Percentiles rank a stretch among this genome's conserved stretches.
phyloP scores from a whole-genome alignment of 805 yeast genomes.

The Phaffomyces antillensis region DNA sequence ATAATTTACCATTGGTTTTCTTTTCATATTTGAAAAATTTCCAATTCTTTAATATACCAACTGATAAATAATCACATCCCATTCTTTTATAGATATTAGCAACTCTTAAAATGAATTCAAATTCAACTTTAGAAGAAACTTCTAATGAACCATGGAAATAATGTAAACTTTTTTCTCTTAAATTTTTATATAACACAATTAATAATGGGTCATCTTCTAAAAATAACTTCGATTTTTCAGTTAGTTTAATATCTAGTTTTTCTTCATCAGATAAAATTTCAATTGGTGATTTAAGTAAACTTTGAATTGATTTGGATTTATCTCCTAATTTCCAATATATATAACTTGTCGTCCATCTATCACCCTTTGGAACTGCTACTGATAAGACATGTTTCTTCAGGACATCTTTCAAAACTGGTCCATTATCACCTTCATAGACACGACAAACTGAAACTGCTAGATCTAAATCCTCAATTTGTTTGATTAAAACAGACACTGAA shows the following conservation, averaged over 20 bases:
- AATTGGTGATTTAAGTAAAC: slow-evolving; percentile 52
- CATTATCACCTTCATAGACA: slow-evolving; percentile 58
- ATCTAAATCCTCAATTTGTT: slow-evolving; percentile 58
- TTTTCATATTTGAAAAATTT: slow-evolving; percentile 34
- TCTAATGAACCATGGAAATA: slow-evolving; percentile 43
- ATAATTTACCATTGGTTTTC: slow-evolving; percentile 4
- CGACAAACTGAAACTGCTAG: slow-evolving; percentile 80
- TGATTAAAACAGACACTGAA: slow-evolving; percentile 65
- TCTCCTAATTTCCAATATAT: slow-evolving; percentile 60
- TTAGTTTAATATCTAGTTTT: slow-evolving; percentile 14
- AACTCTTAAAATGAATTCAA: slow-evolving; percentile 52
- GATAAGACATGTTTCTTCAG: slow-evolving; percentile 49
- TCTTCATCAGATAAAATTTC: slow-evolving; percentile 29
- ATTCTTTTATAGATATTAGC: slow-evolving; percentile 67
- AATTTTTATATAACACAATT: slow-evolving; percentile 52
- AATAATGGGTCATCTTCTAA: slow-evolving; percentile 79
- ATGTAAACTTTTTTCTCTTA: slow-evolving; percentile 46
- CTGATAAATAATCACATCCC: slow-evolving; percentile 84
- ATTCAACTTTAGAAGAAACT: slow-evolving; percentile 43
- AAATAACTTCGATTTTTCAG: slow-evolving; percentile 33
- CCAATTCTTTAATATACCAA: slow-evolving; percentile 64
- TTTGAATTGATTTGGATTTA: slow-evolving; percentile 47
- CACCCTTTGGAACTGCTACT: slow-evolving; percentile 50
- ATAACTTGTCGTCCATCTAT: slow-evolving; percentile 81
- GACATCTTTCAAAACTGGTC: slow-evolving; percentile 43